These are phyloP conservation scores for Apiospora arundinis DNA, from an alignment of 2,329 filamentous ascomycete genomes.

Conservation along the genomic window DNA sequence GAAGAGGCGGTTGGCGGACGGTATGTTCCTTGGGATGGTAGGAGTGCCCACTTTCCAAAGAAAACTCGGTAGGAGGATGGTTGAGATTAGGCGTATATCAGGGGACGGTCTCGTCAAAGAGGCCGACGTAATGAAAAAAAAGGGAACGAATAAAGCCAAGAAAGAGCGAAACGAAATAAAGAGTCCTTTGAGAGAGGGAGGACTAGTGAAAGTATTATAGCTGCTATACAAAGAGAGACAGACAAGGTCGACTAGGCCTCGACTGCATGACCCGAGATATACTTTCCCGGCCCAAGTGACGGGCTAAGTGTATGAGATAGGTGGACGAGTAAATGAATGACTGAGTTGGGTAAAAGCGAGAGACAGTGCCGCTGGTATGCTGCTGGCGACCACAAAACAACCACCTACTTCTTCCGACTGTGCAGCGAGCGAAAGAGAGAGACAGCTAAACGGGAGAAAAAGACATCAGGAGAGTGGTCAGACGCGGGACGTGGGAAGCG, in stretches of 20 bases:
- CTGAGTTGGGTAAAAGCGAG: conserved; percentile 25
- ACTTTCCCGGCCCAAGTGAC: conserved; percentile 20
- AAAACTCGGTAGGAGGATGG: conserved; percentile 2
- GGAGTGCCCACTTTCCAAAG: conserved; percentile 8
- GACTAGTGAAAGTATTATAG: conserved; percentile 20
- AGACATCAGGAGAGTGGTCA: conserved; percentile 31
- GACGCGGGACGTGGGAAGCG: conserved; percentile 26
- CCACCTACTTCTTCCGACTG: conserved; percentile 21
- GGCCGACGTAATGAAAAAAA: neutral
- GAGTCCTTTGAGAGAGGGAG: conserved; percentile 16
- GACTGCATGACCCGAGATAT: conserved; percentile 25
- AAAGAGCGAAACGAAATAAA: conserved; percentile 11
- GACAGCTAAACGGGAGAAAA: conserved; percentile 32
- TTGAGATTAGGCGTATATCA: conserved; percentile 8
- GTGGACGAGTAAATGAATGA: conserved; percentile 22
- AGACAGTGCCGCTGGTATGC: conserved; percentile 23
- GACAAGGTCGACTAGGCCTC: conserved; percentile 23
- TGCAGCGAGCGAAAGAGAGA: conserved; percentile 24
- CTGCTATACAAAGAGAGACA: conserved; percentile 21
- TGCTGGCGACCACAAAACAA: conserved; percentile 22
- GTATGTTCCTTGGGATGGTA: neutral
- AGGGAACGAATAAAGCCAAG: conserved; percentile 1
- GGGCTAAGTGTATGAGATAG: conserved; percentile 11
- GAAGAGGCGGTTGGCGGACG: conserved; percentile 1
- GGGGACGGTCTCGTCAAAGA: neutral